phyloP scores from a whole-genome alignment of 257 asterid species.

The Dorcoceras hygrometricum region DNA sequence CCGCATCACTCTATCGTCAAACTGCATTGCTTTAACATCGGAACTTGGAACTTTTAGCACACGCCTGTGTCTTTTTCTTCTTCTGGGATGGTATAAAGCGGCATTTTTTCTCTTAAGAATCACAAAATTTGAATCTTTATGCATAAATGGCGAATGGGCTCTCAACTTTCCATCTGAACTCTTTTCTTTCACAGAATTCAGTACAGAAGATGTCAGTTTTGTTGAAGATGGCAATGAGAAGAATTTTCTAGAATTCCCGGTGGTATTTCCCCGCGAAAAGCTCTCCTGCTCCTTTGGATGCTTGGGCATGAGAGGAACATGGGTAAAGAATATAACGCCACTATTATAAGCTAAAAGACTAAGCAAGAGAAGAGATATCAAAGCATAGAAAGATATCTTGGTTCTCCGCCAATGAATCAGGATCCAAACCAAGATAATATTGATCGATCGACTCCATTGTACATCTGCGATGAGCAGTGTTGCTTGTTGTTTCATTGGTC shows the following conservation, averaged over 20 bases:
- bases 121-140: conserved; percentile 44
- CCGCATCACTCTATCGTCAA: conserved; percentile 51
- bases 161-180: conserved; percentile 31
- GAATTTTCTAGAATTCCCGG: conserved; percentile 55
- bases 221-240: conserved; percentile 38
- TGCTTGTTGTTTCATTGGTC: conserved; percentile 29
- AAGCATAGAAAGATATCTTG: conserved; percentile 49
- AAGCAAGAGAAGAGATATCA: conserved; percentile 44
- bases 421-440: conserved; percentile 31
- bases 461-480: conserved; percentile 23
- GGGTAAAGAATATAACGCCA: conserved; percentile 48
- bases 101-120: conserved; percentile 25
- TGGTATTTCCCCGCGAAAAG: conserved; percentile 41
- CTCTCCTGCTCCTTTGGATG: conserved; percentile 32
- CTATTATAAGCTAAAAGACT: conserved; percentile 58
- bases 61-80: conserved; percentile 34
- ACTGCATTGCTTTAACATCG: conserved; percentile 29
- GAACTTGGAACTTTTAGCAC: conserved; percentile 29
- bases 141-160: conserved; percentile 42
- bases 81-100: conserved; percentile 21
- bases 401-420: conserved; percentile 32
- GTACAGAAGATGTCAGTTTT: conserved; percentile 27
- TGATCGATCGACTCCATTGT: conserved; percentile 33
- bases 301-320: conserved; percentile 42
- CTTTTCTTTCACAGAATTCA: conserved; percentile 36